Evolutionary conservation across 139 green algal species (phyloP), one percentile per base, ranked within the genome.

Genomic region (Picochlorum costavermella): DNA sequence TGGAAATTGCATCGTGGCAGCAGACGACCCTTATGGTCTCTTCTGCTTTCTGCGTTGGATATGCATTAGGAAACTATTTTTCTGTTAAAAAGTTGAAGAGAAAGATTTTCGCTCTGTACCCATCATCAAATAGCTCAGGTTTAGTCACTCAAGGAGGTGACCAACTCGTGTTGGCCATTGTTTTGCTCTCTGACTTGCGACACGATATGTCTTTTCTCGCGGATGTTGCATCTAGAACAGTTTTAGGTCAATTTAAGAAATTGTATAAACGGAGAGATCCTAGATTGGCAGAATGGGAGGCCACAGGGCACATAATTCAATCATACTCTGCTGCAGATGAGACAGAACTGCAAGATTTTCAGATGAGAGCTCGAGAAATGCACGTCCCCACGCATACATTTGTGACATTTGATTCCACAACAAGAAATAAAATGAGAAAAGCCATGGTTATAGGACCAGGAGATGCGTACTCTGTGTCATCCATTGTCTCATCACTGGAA

Each of bases 221-320:
- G 5, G 20, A 36, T 25, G 9, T 37, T 5, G 14, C 57, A n/a
- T 50, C 67, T 23, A n/a, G 25, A 17, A 62, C 58, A 23, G 23
- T 62, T 13, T 56, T 67, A 20, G 58, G 58, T 14, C 37, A 64
- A 49, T 67, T 67, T 17, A 67, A 67, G 31, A 67, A 73, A 57
- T 56, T 73, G 17, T 73, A 65, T 25, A 73, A 73, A 57, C 56
- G 58, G 9, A 59, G 45, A 12, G 26, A 62, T 20, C 16, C 44
- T 17, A 23, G 8, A 11, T 45, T 72, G 17, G 56, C 37, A 30
- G 30, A 12, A 28, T 72, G 65, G 65, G 65, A 64, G 17, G 17
- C 8, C 16, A 53, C n/a, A 25, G 60, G 60, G 12, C 25, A 56
- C 11, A 6, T 0, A 8, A 66, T 56, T 20, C 6, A 33, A 57